Base-by-base conservation (phyloP, 164 flowering plant species). In the Buxus sempervirens region DNA sequence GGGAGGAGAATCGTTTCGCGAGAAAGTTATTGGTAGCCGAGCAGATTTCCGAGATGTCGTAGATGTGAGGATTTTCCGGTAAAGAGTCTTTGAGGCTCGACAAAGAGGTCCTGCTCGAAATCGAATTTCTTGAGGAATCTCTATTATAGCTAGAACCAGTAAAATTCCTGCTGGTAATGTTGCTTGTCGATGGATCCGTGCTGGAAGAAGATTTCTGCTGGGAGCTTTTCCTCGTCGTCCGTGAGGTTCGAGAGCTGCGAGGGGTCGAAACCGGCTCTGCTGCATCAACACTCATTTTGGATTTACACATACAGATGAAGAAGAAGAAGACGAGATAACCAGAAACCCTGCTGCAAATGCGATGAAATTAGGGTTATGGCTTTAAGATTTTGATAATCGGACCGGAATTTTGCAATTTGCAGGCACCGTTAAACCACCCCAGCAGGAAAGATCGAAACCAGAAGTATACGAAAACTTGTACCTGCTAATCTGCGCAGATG, bases 11-110 rank as follows among this genome's bases (percentile, higher is more conserved):
- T 4, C 79, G 82, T 14, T 78, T 75, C 32, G 82, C 67, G 63
- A 75, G 75, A 79, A 85, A 82, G 59, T 81, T 81, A 71, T 73
- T 72, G 48, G 92, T 88, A 63, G 88, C 88, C 27, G 79, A 9
- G 67, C 72, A 62, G 66, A 88, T 82, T 59, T 88, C 88, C 5
- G 82, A 60, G 77, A 85, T 73, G 38, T 78, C 70, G 71, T 84
- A 88, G 58, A 85, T 65, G 64, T 81, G 83, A 19, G 84, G 67
- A 19, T 71, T 76, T 14, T 79, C 81, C 0, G 83, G 79, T 22
- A 85, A 60, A 4, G 85, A 66, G 0, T 66, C 72, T 19, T 72
- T 74, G 77, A 84, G 73, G 70, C 78, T 76, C 12, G 84, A 32
- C 41, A 81, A 70, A 16, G 86, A 74, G 36, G 70, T 22, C 21